A percentile compares a stretch with the other conserved stretches of the same genome.
Evolutionary conservation across 768 basidiomycete genomes (phyloP).

Genomic region (Lentinus brumalis): DNA sequence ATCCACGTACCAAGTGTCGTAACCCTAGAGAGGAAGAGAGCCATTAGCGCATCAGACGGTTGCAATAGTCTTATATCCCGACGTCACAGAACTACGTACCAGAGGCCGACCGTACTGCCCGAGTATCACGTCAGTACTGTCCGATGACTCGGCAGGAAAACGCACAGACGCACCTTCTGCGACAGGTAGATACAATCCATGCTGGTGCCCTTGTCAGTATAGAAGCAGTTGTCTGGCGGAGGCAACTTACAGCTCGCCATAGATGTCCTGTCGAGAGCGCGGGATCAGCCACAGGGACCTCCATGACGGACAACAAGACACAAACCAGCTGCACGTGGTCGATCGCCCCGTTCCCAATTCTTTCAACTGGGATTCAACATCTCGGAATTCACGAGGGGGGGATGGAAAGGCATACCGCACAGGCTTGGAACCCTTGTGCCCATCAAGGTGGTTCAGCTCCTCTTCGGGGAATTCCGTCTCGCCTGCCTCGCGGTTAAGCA

Average conservation of each 20-base stretch:
- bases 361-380: slow-evolving; percentile 16
- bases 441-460: slow-evolving; percentile 86
- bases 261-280: slow-evolving; percentile 72
- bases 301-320: neutral
- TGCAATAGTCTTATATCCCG: too few relatives aligned
- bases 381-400: neutral
- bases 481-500: slow-evolving; percentile 26
- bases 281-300: neutral
- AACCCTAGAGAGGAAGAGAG: slow-evolving; percentile 39
- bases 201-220: too few relatives aligned
- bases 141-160: neutral
- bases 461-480: slow-evolving; percentile 78
- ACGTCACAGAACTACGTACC: slow-evolving; percentile 44
- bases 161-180: slow-evolving; percentile 67
- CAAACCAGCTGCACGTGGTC: slow-evolving; percentile 85
- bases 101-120: slow-evolving; percentile 73
- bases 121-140: too few relatives aligned
- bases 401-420: slow-evolving; percentile 50
- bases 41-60: neutral
- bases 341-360: slow-evolving; percentile 95
- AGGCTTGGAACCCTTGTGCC: slow-evolving; percentile 82
- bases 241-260: slow-evolving; percentile 80
- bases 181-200: slow-evolving; percentile 98
- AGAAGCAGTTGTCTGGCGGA: too few relatives aligned
- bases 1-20: slow-evolving; percentile 55